Conservation (phyloP, 139 green algal species). For the Gonium pectorale region DNA sequence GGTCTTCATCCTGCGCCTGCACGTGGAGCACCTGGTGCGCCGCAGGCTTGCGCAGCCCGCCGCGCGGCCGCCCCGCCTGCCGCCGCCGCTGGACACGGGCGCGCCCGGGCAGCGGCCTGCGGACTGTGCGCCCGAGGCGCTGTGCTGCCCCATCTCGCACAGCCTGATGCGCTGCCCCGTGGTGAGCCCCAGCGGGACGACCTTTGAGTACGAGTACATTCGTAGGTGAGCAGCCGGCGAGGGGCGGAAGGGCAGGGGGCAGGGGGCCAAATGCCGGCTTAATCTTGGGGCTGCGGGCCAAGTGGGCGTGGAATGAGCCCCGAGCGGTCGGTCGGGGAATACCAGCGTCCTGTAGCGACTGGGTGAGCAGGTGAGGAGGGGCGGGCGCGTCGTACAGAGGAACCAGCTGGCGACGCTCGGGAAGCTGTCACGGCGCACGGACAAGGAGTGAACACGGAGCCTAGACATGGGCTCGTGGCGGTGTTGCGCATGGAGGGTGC, state of each 20-base stretch:
- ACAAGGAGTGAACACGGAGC: too few relatives aligned
- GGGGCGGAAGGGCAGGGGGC: neutral
- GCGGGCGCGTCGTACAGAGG: too few relatives aligned
- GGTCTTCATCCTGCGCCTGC: slow-evolving; percentile 37
- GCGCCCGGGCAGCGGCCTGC: neutral
- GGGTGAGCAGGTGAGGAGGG: too few relatives aligned
- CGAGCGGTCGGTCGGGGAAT: too few relatives aligned
- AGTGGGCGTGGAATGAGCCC: too few relatives aligned
- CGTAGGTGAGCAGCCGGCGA: neutral
- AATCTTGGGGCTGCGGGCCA: too few relatives aligned
- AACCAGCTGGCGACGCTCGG: too few relatives aligned
- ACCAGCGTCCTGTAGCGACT: too few relatives aligned
- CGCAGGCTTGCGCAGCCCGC: neutral
- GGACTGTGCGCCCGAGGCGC: slow-evolving; percentile 6
- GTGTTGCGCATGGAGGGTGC: too few relatives aligned
- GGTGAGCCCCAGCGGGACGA: slow-evolving; percentile 23
- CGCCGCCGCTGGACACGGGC: neutral
- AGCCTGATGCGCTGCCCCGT: slow-evolving; percentile 29
- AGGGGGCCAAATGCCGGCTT: too few relatives aligned
- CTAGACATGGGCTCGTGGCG: too few relatives aligned
- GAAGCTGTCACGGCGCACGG: too few relatives aligned
- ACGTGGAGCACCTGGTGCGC: slow-evolving; percentile 19
- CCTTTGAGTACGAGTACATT: slow-evolving; percentile 36
- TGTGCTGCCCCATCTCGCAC: slow-evolving; percentile 46
- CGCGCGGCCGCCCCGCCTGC: neutral